Percentiles rank a stretch among this genome's conserved stretches.
phyloP scores from a whole-genome alignment of 805 yeast species.

The Pichia nanzhaoensis region DNA sequence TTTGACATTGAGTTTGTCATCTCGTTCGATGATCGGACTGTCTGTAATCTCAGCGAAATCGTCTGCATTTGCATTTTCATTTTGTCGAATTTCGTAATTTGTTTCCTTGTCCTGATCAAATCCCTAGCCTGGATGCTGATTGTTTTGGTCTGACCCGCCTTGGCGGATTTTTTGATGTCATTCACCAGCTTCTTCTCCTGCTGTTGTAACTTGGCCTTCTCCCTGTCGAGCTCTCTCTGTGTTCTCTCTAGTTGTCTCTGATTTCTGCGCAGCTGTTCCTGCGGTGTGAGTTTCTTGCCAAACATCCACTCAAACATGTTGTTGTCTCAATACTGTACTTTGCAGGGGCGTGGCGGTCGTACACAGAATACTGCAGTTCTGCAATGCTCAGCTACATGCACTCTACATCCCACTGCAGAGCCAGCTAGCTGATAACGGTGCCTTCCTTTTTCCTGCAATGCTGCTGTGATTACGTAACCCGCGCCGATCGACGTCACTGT shows the following conservation, averaged over 20 bases:
- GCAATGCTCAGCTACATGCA: no score
- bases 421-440: no score
- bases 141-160: constrained; percentile 79
- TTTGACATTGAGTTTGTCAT: constrained; percentile 94
- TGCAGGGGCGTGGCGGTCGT: no score
- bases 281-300: constrained; percentile 90
- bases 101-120: constrained; percentile 76
- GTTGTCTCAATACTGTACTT: no score
- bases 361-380: no score
- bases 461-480: constrained; percentile 2
- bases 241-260: constrained; percentile 93
- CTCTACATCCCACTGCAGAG: no score
- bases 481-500: background rate
- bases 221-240: constrained; percentile 88
- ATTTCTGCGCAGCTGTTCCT: constrained; percentile 88
- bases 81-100: constrained; percentile 79
- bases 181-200: constrained; percentile 84
- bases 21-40: constrained; percentile 89
- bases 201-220: constrained; percentile 73
- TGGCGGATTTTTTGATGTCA: constrained; percentile 90
- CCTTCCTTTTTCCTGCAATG: no score
- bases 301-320: constrained; percentile 83
- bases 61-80: constrained; percentile 97
- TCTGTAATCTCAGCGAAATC: constrained; percentile 81
- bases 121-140: constrained; percentile 96